phyloP scores from a whole-genome alignment of 768 basidiomycete species.

The Termitomyces sp. region DNA sequence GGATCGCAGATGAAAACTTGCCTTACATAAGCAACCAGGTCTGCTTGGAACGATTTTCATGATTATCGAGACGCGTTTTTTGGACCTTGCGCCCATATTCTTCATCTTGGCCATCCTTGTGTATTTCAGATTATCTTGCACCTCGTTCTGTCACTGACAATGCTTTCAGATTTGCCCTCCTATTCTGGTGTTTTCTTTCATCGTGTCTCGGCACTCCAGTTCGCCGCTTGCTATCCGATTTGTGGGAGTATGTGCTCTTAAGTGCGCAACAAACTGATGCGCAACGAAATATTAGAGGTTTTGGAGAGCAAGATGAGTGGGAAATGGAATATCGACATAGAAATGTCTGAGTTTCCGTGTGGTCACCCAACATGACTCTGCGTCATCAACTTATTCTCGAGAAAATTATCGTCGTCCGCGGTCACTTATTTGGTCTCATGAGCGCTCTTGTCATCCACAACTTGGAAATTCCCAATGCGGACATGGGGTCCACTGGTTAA shows the following conservation, averaged over 20 bases:
- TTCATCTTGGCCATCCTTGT: constrained; percentile 43
- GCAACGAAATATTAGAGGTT: constrained; percentile 27
- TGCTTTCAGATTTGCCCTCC: constrained; percentile 33
- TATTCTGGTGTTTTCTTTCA: constrained; percentile 64
- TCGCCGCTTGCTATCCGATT: constrained; percentile 32
- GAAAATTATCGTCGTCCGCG: neutral
- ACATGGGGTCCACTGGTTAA: neutral
- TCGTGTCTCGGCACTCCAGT: constrained; percentile 58
- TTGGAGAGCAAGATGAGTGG: constrained; percentile 48
- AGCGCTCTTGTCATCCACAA: neutral
- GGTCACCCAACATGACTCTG: neutral
- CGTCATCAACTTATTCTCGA: neutral
- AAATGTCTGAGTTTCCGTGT: constrained; percentile 11
- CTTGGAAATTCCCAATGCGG: constrained; percentile 5
- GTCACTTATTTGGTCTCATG: neutral
- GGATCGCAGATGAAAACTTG: neutral
- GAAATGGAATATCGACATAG: constrained; percentile 44
- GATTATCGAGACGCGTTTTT: constrained; percentile 16
- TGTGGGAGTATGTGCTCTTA: constrained; percentile 42
- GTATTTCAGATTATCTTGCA: constrained; percentile 15
- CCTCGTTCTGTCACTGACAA: constrained; percentile 4
- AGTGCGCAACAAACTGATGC: constrained; percentile 27
- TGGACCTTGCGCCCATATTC: constrained; percentile 34
- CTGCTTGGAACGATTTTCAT: neutral
- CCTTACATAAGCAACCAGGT: neutral